Base-by-base conservation (phyloP, 495 filamentous ascomycete species). In the Neurospora sp. region DNA sequence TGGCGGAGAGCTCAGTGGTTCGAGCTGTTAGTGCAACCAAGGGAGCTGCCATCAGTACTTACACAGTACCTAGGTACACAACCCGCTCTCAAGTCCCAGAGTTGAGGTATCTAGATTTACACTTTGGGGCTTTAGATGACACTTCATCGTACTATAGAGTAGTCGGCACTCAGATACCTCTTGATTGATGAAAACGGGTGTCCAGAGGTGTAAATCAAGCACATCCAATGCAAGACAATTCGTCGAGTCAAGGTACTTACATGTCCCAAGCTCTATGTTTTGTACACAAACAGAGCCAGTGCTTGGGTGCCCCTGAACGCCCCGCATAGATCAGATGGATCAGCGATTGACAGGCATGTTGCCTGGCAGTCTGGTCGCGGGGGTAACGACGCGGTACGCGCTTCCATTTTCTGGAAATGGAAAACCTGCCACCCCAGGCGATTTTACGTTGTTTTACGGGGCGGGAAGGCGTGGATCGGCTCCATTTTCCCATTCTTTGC, bases 301-400 rank as follows among this genome's bases (percentile, higher is more conserved):
- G 31, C 70, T 20, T 42, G 22, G 48, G 9, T 31, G 69, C 69
- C 75, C 75, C 75, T 74, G 70, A 70, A 39, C n/a, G 71, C 71
- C 74, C 71, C 44, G 69, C 45, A 65, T 65, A 27, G 27, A 65
- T 65, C 12, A 31, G 53, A 65, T 61, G 53, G 53, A 65, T 65
- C 53, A 6, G 22, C 8, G n/a, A 65, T 38, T 69, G 59, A 69
- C 44, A 44, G 39, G 38, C 42, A 20, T 71, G 61, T 71, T 41
- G 68, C 65, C 44, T 41, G 53, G 73, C 71, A 68, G 73, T 45
- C 22, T 72, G 70, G 78, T 80, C 77, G 78, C 78, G 78, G 78
- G 78, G 78, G 75, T 53, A 80, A 77, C 77, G 75, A 80, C 78
- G 78, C 78, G 78, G 77, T 79, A 65, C 77, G 77, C 78, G 77